These are phyloP conservation scores for Otatea glauca DNA, from an alignment of 176 grass and related monocot genomes.

Conservation along the genomic window DNA sequence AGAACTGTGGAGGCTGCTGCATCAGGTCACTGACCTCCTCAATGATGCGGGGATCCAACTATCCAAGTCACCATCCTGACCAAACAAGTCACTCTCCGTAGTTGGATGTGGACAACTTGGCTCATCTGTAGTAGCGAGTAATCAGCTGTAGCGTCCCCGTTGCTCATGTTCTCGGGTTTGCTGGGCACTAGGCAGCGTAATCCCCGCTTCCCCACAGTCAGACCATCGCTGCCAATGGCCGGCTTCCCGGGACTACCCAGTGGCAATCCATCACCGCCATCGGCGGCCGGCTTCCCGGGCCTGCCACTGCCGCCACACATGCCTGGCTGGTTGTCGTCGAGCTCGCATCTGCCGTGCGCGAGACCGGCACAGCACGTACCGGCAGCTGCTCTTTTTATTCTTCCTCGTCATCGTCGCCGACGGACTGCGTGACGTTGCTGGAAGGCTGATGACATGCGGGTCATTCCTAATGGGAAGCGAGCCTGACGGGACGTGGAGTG, in stretches of 20 bases:
- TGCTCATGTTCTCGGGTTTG: constrained; percentile 35
- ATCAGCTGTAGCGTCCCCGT: background rate
- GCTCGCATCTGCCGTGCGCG: background rate
- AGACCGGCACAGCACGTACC: background rate
- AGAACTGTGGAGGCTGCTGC: background rate
- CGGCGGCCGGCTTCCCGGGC: background rate
- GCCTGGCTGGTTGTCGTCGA: background rate
- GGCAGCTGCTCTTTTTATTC: background rate
- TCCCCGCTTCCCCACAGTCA: constrained; percentile 23
- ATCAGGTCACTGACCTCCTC: background rate
- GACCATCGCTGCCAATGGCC: background rate
- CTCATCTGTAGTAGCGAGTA: constrained; percentile 2
- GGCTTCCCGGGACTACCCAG: background rate
- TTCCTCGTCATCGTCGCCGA: background rate
- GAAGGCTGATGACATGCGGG: constrained; percentile 55
- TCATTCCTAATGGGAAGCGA: constrained; percentile 51
- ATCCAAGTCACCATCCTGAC: background rate
- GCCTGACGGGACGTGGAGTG: no score
- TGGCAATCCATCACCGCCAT: background rate
- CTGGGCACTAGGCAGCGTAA: constrained; percentile 27
- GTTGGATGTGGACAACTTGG: background rate
- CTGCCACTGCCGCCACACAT: background rate
- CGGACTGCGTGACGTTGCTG: constrained; percentile 56
- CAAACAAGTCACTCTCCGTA: background rate
- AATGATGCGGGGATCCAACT: background rate